Percentiles rank a stretch among this genome's conserved stretches.
Evolutionary conservation across 2,329 filamentous ascomycete genomes (phyloP).

Genomic region (Fusarium denticulatum): DNA sequence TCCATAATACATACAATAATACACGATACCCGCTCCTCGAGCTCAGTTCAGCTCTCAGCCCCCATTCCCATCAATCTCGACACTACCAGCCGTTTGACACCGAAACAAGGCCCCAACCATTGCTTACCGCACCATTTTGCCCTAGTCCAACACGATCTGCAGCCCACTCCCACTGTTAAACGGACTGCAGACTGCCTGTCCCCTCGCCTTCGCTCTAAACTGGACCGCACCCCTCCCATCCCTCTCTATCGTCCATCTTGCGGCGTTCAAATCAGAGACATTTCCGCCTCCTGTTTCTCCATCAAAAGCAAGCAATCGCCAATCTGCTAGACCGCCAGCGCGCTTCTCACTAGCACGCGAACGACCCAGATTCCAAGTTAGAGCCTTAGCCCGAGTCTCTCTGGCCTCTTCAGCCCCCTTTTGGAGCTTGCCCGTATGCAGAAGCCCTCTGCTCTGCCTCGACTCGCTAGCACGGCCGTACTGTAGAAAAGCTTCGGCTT

Average conservation of each 20-base stretch:
- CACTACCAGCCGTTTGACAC: constrained; percentile 22
- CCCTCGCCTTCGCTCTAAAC: constrained; percentile 6
- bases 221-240: neutral
- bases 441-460: constrained; percentile 20
- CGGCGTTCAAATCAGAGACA: constrained; percentile 31
- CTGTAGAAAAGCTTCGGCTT: constrained; percentile 33
- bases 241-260: constrained; percentile 18
- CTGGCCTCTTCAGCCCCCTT: constrained; percentile 16
- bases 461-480: constrained; percentile 15
- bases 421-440: constrained; percentile 38
- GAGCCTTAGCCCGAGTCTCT: neutral
- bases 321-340: constrained; percentile 29
- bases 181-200: neutral
- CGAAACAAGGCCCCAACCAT: neutral
- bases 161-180: constrained; percentile 21
- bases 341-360: constrained; percentile 27
- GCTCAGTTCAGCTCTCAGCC: neutral
- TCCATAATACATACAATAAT: neutral
- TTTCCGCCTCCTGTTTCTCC: constrained; percentile 35
- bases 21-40: constrained; percentile 10
- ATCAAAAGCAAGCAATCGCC: constrained; percentile 36
- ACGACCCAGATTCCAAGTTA: constrained; percentile 14
- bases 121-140: constrained; percentile 6
- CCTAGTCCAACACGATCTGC: constrained; percentile 14
- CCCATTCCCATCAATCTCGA: neutral